Evolutionary conservation across 495 filamentous ascomycete genomes (phyloP), one percentile per base, ranked within the genome.

Genomic region (Pyronema omphalodes): DNA sequence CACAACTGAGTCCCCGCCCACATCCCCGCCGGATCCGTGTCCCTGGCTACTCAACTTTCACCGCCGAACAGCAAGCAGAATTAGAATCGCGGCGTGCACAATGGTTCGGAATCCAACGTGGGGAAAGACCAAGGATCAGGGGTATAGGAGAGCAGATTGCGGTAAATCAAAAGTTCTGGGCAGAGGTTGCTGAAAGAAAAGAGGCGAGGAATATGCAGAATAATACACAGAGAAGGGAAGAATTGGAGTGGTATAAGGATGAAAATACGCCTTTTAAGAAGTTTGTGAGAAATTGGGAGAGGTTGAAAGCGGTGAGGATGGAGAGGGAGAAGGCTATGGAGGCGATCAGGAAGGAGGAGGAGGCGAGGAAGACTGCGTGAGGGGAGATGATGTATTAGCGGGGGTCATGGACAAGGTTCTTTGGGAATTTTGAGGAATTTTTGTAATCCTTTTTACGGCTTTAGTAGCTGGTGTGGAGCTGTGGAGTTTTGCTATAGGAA

Each of bases 221-320:
- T 48, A n/a, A 58, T 48, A 29, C 23, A 29, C 23, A 29, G 23
- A 5, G 23, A 5, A 29, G 23, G 23, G 23, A 29, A 5, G 23
- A 29, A 29, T 2, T 1, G 23, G 51, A 53, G n/a, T 64, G 61
- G 61, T 63, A 52, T 33, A 53, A 44, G n/a, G 60, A 64, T 39
- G 52, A 59, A 7, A 44, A 63, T 39, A 63, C 61, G 7, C 61
- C 61, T 9, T 45, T 63, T 36, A 63, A 58, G 46, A 39, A 41
- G 14, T 52, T 40, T 43, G 50, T 52, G 8, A 40, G 11, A 17
- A 35, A 40, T 14, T 52, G 8, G n/a, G 15, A 41, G 37, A 17
- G 37, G 12, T 37, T 52, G 23, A 52, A 52, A 14, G 14, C 35
- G 14, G 36, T 52, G 37, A 52, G 37, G 34, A 14, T 17, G 50